These are phyloP conservation scores for Xylaria arbuscula DNA, from an alignment of 2,329 filamentous ascomycete genomes.

Conservation along the genomic window DNA sequence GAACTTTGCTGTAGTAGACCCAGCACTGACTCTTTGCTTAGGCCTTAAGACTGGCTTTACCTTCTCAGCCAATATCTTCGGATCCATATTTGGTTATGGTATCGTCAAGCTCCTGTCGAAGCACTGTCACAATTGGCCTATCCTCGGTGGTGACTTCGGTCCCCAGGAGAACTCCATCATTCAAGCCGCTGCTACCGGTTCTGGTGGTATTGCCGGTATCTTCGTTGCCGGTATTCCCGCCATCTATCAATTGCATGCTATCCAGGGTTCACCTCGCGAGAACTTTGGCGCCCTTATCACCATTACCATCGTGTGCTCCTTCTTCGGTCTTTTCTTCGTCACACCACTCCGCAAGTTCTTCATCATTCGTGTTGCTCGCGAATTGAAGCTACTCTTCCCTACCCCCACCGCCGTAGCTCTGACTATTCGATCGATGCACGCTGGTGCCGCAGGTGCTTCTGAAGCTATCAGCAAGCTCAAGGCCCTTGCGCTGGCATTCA, in stretches of 20 bases:
- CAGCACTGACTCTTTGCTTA: conserved; percentile 37
- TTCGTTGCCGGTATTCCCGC: conserved; percentile 68
- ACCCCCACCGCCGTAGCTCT: conserved; percentile 68
- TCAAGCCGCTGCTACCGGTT: conserved; percentile 65
- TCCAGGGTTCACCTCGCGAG: conserved; percentile 57
- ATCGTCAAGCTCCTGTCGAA: conserved; percentile 63
- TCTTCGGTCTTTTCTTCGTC: conserved; percentile 73
- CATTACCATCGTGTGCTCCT: conserved; percentile 70
- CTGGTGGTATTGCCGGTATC: conserved; percentile 64
- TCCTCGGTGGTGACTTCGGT: conserved; percentile 65
- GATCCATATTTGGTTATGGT: conserved; percentile 66
- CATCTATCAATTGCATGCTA: conserved; percentile 63
- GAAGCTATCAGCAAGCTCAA: conserved; percentile 67
- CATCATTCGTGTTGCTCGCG: conserved; percentile 71
- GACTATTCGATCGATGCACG: conserved; percentile 70
- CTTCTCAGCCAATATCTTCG: conserved; percentile 59
- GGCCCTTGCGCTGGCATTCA: conserved; percentile 62
- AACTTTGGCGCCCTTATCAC: conserved; percentile 70
- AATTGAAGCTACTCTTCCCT: conserved; percentile 68
- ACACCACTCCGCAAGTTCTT: conserved; percentile 75
- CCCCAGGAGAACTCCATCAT: conserved; percentile 69
- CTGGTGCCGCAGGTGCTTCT: conserved; percentile 60
- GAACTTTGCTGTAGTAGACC: background rate
- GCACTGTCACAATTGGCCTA: conserved; percentile 57
- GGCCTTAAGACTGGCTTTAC: conserved; percentile 60